Conservation (phyloP, 371 early-diverging fungal species). For the Saksenaea oblongispora region DNA sequence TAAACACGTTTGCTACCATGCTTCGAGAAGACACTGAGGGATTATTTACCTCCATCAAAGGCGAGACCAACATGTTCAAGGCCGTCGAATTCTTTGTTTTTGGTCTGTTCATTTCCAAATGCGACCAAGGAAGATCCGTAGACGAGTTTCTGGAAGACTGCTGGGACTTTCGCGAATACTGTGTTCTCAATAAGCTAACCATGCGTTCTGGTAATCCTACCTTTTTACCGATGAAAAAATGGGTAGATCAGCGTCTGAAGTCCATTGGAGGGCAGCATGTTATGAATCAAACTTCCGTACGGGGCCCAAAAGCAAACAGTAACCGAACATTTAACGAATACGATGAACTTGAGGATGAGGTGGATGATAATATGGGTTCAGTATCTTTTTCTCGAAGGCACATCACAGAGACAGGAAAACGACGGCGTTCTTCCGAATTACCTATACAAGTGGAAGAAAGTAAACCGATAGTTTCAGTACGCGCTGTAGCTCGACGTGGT, state of each 20-base stretch:
- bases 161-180: neutral
- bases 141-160: constrained; percentile 9
- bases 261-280: neutral
- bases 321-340: neutral
- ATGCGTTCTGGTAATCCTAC: neutral
- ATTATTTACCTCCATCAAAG: neutral
- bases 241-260: neutral
- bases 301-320: neutral
- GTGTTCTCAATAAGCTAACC: neutral
- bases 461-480: neutral
- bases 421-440: neutral
- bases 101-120: constrained; percentile 7
- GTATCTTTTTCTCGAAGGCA: neutral
- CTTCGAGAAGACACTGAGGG: neutral
- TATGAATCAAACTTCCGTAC: neutral
- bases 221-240: neutral
- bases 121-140: constrained; percentile 4
- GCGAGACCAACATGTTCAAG: neutral
- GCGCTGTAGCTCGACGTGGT: neutral
- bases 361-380: neutral
- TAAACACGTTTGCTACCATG: constrained; percentile 2
- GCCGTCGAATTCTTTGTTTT: constrained; percentile 15
- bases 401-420: neutral
- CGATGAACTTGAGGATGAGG: neutral
- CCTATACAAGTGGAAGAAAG: neutral